A percentile compares a stretch with the other conserved stretches of the same genome.
These are phyloP conservation scores for Azolla pinnata DNA, from an alignment of 75 land plant species.

Conservation along the genomic window DNA sequence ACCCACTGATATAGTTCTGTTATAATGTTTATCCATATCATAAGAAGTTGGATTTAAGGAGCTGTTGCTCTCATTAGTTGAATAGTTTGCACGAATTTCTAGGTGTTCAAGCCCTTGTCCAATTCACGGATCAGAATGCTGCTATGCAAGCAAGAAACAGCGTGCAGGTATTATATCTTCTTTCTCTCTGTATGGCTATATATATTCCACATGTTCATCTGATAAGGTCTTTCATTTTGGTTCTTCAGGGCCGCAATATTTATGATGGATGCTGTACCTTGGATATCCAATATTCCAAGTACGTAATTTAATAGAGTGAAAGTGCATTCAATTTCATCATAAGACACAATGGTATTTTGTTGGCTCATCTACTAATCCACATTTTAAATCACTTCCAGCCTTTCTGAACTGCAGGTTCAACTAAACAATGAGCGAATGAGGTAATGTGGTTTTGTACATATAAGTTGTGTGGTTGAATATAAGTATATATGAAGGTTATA, in stretches of 20 bases:
- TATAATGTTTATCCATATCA: no score
- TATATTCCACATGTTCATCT: not conserved
- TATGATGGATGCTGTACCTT: constrained; percentile 99
- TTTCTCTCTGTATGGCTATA: no score
- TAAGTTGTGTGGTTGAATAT: not conserved
- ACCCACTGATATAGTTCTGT: no score
- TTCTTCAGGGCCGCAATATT: constrained; percentile 82
- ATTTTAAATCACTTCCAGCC: constrained; percentile 33
- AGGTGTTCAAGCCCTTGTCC: constrained; percentile 94
- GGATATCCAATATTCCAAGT: constrained; percentile 98
- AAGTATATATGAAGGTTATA: not conserved
- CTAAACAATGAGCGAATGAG: constrained; percentile 95
- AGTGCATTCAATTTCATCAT: not conserved
- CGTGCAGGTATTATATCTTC: constrained; percentile 67
- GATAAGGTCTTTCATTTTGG: not conserved
- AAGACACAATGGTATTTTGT: not conserved
- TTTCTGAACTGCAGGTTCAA: constrained; percentile 89
- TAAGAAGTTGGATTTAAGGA: no score
- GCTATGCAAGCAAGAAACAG: constrained; percentile 70
- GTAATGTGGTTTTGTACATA: constrained; percentile 18
- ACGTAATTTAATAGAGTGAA: constrained; percentile 9
- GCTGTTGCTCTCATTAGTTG: no score
- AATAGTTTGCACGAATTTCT: no score
- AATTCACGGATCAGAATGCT: constrained; percentile 60
- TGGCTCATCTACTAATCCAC: not conserved